Base-by-base conservation (phyloP, 1,284 basidiomycete genomes). In the Apiotrichum sp. region DNA sequence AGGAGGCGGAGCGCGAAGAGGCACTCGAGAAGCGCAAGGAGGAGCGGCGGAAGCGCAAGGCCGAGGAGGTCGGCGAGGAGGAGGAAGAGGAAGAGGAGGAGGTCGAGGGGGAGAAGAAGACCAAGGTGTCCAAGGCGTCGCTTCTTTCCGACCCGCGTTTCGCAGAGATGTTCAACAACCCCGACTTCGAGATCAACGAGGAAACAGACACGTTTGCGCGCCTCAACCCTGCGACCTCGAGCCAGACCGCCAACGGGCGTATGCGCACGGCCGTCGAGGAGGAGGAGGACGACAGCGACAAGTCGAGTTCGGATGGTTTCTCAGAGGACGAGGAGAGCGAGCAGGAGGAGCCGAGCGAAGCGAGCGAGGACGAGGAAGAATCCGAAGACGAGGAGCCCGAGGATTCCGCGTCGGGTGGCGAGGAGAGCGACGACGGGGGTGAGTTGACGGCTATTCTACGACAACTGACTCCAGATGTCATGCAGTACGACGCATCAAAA, bases 181-280 rank as follows among this genome's bases (percentile, higher is more conserved):
- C 91, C n/a, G 89, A 89, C 58, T 99, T 90, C 75, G 82, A 89
- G 70, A 89, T 99, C 64, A 93, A 98, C 74, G 87, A 93, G 77
- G 81, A 77, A 43, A 89, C 81, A 62, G 81, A 88, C 69, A 96
- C 98, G 77, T 99, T 82, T 70, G 87, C 87, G 29, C 77, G 98
- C 64, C 83, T 97, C 72, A 95, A 98, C 72, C 95, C 96, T 4
- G 93, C 89, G 7, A 78, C 81, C 36, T 84, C 83, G 45, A 73
- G 72, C 63, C 72, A 62, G 65, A 41, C 40, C 6, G 41, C 50
- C 31, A 69, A 65, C 52, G 73, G 62, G 58, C 59, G 69, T 66
- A 16, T 49, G 35, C 88, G 82, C 77, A 92, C 92, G 0, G 89
- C 88, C 4, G 91, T 91, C 31, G 89, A 93, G 70, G 84, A 89